These are phyloP conservation scores for Saccharomycopsis selenospora DNA, from an alignment of 805 yeast species.

Conservation along the genomic window DNA sequence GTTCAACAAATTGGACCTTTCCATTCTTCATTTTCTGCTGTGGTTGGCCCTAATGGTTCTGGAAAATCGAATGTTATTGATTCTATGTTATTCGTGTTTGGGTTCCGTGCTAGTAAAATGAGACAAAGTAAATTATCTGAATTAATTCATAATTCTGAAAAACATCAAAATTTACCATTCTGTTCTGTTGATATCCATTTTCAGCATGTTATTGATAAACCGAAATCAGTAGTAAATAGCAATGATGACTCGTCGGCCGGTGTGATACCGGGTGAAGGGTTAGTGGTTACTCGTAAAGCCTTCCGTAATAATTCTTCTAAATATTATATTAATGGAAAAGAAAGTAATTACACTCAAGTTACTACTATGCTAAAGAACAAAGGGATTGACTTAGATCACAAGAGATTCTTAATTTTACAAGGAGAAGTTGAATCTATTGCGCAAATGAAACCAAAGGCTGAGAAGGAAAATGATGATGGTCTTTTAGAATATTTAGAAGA, in stretches of 20 bases:
- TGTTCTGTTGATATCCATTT: conserved; percentile 93
- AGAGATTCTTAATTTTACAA: conserved; percentile 86
- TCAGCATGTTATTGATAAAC: conserved; percentile 61
- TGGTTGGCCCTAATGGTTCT: conserved; percentile 97
- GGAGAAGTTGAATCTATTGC: conserved; percentile 99
- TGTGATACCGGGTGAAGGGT: conserved; percentile 41
- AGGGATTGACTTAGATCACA: conserved; percentile 93
- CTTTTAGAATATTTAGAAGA: conserved; percentile 90
- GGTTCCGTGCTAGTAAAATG: conserved; percentile 94
- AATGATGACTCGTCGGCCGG: conserved; percentile 34
- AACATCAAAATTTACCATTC: conserved; percentile 52
- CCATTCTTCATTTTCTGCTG: conserved; percentile 88
- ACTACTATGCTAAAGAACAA: conserved; percentile 63
- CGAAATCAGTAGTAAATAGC: conserved; percentile 23
- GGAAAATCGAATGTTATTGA: conserved; percentile 98
- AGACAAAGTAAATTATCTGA: conserved; percentile 92
- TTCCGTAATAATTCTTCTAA: conserved; percentile 67
- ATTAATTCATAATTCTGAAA: conserved; percentile 84
- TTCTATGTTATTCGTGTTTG: conserved; percentile 92
- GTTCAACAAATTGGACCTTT: conserved; percentile 91
- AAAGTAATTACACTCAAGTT: conserved; percentile 72
- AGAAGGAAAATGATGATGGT: conserved; percentile 87
- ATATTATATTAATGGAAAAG: conserved; percentile 64
- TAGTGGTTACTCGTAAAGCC: conserved; percentile 78
- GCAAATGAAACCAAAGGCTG: conserved; percentile 98